Percentiles rank a stretch among this genome's conserved stretches.
These are phyloP conservation scores for Alliaria petiolata DNA, from an alignment of 345 rosid genomes.

Conservation along the genomic window DNA sequence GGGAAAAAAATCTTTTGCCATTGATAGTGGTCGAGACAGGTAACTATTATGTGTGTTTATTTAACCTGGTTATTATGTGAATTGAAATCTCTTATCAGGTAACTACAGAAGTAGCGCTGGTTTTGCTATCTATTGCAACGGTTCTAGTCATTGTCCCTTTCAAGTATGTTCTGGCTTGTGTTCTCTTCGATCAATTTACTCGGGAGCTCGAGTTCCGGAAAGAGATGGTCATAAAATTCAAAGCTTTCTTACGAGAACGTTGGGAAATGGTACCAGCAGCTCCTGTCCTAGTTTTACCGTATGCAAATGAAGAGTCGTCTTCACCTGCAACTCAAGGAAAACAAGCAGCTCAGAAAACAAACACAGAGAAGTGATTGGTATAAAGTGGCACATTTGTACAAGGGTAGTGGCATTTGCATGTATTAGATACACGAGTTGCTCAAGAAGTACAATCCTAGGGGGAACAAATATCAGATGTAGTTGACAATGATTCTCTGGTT, in stretches of 20 bases:
- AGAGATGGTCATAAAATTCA: conserved; percentile 68
- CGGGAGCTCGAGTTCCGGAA: conserved; percentile 81
- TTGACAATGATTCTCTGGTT: conserved; percentile 4
- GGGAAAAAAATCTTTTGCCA: background rate
- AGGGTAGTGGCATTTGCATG: conserved; percentile 3
- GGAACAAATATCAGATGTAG: conserved; percentile 7
- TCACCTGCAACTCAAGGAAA: conserved; percentile 34
- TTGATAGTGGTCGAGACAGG: background rate
- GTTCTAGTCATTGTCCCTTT: conserved; percentile 66
- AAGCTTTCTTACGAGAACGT: conserved; percentile 60
- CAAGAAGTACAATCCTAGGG: background rate
- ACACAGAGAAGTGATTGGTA: conserved; percentile 29
- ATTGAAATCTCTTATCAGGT: conserved; percentile 42
- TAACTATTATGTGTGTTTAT: too few species aligned
- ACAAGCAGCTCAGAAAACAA: conserved; percentile 35
- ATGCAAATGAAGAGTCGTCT: conserved; percentile 41
- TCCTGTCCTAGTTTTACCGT: conserved; percentile 75
- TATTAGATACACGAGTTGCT: conserved; percentile 11
- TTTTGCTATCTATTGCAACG: conserved; percentile 54
- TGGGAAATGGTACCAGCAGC: conserved; percentile 88
- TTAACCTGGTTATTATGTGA: too few species aligned
- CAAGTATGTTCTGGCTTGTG: conserved; percentile 68
- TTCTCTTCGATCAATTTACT: conserved; percentile 74
- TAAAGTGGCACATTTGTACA: conserved; percentile 19
- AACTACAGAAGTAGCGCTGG: conserved; percentile 75